Evolutionary conservation across 176 grass and related monocot genomes (phyloP).

Genomic region (Raddia distichophylla): DNA sequence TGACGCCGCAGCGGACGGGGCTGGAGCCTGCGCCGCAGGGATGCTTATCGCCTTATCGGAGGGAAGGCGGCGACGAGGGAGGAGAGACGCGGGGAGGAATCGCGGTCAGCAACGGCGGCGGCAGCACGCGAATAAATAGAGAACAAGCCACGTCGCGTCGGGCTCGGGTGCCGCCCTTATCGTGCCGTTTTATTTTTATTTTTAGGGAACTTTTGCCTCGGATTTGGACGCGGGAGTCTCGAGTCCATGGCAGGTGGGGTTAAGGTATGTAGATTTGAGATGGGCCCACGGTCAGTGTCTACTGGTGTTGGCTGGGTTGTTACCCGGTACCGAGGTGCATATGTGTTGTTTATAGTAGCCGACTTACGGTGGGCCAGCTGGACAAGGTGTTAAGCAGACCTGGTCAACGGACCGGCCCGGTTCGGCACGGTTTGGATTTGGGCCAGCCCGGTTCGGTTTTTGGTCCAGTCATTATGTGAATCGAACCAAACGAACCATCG

Average conservation of each 20-base stretch:
- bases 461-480: too few species aligned
- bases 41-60: too few species aligned
- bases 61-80: conserved; percentile 18
- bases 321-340: too few species aligned
- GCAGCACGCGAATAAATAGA: not conserved
- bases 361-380: too few species aligned
- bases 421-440: too few species aligned
- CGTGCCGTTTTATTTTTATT: conserved; percentile 7
- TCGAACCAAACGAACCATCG: too few species aligned
- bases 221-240: not conserved
- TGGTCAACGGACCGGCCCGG: too few species aligned
- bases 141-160: conserved; percentile 5
- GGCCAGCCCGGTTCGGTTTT: too few species aligned
- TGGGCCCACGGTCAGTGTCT: not conserved
- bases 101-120: not conserved
- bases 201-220: not conserved
- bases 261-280: too few species aligned
- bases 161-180: conserved; percentile 12
- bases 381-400: too few species aligned
- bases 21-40: not conserved
- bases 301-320: too few species aligned
- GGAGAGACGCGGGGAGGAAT: conserved; percentile 10
- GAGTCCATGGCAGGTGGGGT: not conserved
- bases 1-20: not conserved
- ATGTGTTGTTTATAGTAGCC: too few species aligned